These are phyloP conservation scores for Mycosarcoma maydis DNA, from an alignment of 1,284 basidiomycete species.

Conservation along the genomic window DNA sequence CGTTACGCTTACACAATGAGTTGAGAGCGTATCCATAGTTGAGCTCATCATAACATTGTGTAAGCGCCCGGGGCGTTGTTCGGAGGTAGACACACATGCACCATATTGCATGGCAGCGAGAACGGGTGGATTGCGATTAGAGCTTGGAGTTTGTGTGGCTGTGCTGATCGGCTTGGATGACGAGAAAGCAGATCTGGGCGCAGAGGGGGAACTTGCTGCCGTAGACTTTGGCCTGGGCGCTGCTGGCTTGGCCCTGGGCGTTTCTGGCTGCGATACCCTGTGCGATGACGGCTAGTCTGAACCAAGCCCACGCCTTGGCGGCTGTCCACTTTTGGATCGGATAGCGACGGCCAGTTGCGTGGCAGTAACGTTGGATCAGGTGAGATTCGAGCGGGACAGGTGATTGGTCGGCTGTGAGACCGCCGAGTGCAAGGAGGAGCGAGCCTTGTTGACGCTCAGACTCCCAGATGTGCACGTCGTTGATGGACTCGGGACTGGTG, in stretches of 20 bases:
- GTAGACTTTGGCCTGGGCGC: slow-evolving; percentile 70
- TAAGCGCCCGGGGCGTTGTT: no score
- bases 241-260: slow-evolving; percentile 85
- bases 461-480: slow-evolving; percentile 26
- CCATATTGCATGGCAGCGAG: no score
- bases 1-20: no score
- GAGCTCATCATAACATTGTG: no score
- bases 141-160: slow-evolving; percentile 5
- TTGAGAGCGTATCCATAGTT: no score
- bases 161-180: slow-evolving; percentile 19
- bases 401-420: slow-evolving; percentile 70
- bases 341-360: slow-evolving; percentile 73
- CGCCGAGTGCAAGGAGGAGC: slow-evolving; percentile 50
- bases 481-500: slow-evolving; percentile 8
- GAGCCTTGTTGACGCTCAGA: slow-evolving; percentile 11
- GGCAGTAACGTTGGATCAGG: slow-evolving; percentile 80
- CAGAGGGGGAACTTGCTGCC: slow-evolving; percentile 54
- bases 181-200: slow-evolving; percentile 18
- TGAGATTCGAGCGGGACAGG: slow-evolving; percentile 74
- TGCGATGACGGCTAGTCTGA: slow-evolving; percentile 84
- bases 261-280: slow-evolving; percentile 93
- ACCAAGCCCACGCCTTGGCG: slow-evolving; percentile 85
- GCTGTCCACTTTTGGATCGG: slow-evolving; percentile 81
- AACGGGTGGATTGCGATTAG: neutral
- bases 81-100: no score